Conservation (phyloP, 106 monocot genomes). For the Cymbidium sinense region DNA sequence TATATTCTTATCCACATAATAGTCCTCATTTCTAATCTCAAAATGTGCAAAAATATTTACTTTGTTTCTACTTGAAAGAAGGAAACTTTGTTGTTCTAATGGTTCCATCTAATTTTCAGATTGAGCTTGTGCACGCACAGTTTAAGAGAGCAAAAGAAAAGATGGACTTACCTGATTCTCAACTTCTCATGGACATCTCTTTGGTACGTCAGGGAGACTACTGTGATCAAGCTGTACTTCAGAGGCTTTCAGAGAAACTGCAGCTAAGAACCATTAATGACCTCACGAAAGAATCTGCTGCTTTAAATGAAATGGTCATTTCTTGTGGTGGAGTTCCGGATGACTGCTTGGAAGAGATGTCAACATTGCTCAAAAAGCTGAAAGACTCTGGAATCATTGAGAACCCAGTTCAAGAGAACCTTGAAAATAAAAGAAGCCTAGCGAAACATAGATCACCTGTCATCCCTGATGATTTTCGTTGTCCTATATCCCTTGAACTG, state of each 20-base stretch:
- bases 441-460: constrained; percentile 46
- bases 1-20: too few species aligned
- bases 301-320: constrained; percentile 52
- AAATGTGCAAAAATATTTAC: not conserved
- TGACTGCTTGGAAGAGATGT: constrained; percentile 33
- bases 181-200: constrained; percentile 29
- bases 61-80: not conserved
- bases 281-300: constrained; percentile 50
- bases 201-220: constrained; percentile 12
- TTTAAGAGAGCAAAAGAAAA: constrained; percentile 46
- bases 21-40: not conserved
- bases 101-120: constrained; percentile 18
- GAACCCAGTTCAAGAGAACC: constrained; percentile 19
- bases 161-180: constrained; percentile 36
- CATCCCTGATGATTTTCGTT: constrained; percentile 78
- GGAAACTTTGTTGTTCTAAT: not conserved
- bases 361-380: constrained; percentile 38
- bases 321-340: constrained; percentile 28
- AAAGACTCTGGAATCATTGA: constrained; percentile 33
- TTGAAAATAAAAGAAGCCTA: constrained; percentile 16
- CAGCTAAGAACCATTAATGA: constrained; percentile 50
- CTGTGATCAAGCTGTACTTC: constrained; percentile 25
- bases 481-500: constrained; percentile 73
- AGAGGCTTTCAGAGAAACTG: constrained; percentile 51
- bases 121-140: constrained; percentile 65